Conservation (phyloP, 208 protist species). For the Endotrypanum monterogeii region DNA sequence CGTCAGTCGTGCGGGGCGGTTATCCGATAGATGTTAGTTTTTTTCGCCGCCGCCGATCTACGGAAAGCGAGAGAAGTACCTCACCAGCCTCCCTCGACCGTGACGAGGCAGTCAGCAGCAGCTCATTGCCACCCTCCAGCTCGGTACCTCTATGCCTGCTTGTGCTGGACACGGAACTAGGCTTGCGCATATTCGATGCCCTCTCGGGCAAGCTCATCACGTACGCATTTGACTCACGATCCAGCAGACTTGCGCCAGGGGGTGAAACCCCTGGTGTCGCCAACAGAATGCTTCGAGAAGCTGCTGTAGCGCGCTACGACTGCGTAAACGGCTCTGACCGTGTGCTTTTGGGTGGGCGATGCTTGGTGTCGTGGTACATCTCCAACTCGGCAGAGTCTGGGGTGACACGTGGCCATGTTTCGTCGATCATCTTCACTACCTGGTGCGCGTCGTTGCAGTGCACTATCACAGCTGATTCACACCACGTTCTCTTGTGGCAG, state of each 20-base stretch:
- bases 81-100: background rate
- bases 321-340: slow-evolving; percentile 45
- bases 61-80: background rate
- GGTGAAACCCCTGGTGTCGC: background rate
- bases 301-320: slow-evolving; percentile 77
- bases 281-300: slow-evolving; percentile 13
- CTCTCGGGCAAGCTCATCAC: slow-evolving; percentile 44
- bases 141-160: slow-evolving; percentile 51
- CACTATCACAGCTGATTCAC: slow-evolving; percentile 76
- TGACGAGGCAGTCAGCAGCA: background rate
- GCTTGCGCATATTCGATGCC: slow-evolving; percentile 75
- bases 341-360: slow-evolving; percentile 71
- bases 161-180: slow-evolving; percentile 73
- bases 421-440: slow-evolving; percentile 57
- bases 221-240: slow-evolving; percentile 7
- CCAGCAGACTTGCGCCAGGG: background rate
- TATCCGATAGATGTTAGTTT: slow-evolving; percentile 81
- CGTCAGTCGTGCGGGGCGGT: slow-evolving; percentile 40
- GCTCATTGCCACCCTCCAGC: background rate
- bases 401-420: slow-evolving; percentile 57
- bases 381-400: slow-evolving; percentile 31
- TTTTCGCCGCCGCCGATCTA: slow-evolving; percentile 32
- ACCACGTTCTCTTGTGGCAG: slow-evolving; percentile 73
- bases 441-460: slow-evolving; percentile 47
- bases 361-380: slow-evolving; percentile 73